Conservation (phyloP, 2,329 filamentous ascomycete genomes). For the Epichloe brachyelytri region DNA sequence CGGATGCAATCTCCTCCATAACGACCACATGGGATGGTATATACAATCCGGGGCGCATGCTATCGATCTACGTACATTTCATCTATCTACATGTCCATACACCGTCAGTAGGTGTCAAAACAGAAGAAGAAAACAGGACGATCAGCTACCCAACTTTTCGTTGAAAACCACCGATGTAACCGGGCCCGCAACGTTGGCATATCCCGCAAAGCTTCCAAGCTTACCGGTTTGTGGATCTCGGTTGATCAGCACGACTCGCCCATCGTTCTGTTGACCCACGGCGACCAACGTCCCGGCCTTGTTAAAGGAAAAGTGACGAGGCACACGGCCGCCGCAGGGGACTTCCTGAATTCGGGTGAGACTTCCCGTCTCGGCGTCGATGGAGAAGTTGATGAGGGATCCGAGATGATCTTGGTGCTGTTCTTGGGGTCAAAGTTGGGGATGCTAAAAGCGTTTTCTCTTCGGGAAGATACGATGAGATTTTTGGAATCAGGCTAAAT, state of each 20-base stretch:
- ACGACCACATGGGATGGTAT: background rate
- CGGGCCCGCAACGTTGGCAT: slow-evolving; percentile 28
- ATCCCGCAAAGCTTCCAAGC: slow-evolving; percentile 34
- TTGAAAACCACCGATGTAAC: slow-evolving; percentile 36
- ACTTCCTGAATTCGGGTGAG: slow-evolving; percentile 43
- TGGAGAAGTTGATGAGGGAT: slow-evolving; percentile 52
- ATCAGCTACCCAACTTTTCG: slow-evolving; percentile 16
- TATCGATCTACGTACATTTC: background rate
- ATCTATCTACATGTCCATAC: background rate
- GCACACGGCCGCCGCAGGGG: slow-evolving; percentile 51
- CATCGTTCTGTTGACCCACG: slow-evolving; percentile 49
- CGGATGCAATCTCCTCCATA: too few species aligned
- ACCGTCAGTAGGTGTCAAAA: background rate
- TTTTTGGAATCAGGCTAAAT: slow-evolving; percentile 45
- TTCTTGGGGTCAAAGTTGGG: slow-evolving; percentile 30
- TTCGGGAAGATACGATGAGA: slow-evolving; percentile 55
- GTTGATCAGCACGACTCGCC: slow-evolving; percentile 46
- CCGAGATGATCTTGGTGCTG: slow-evolving; percentile 37
- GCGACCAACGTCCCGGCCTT: slow-evolving; percentile 49
- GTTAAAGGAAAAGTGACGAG: slow-evolving; percentile 57
- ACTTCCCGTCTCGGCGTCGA: slow-evolving; percentile 39
- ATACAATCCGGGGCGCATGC: background rate
- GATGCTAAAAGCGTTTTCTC: slow-evolving; percentile 41
- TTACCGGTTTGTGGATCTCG: slow-evolving; percentile 47
- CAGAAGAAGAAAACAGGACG: background rate